Evolutionary conservation across 768 basidiomycete genomes (phyloP).

Genomic region (Lactarius pseudohatsudake): DNA sequence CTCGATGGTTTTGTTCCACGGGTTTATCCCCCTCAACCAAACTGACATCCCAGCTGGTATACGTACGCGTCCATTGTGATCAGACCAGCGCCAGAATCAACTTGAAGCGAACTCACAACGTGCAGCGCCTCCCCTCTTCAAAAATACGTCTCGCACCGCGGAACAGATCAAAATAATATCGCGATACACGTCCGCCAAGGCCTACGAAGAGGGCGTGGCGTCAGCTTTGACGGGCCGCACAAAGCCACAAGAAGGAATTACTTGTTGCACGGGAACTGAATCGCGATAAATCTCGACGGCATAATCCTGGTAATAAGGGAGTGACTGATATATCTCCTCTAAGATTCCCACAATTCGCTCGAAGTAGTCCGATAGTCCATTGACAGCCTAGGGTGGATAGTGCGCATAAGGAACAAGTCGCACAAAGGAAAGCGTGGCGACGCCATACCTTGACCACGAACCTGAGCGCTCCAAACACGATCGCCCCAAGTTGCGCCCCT

Average conservation of each 20-base stretch:
- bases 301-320: conserved; percentile 15
- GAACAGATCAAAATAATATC: conserved; percentile 8
- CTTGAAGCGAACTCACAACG: neutral
- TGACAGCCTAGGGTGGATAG: neutral
- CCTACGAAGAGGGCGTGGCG: neutral
- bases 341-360: conserved; percentile 13
- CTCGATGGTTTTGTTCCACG: conserved; percentile 14
- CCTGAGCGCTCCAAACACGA: conserved; percentile 17
- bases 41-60: neutral
- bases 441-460: conserved; percentile 6
- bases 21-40: neutral
- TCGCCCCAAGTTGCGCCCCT: conserved; percentile 5
- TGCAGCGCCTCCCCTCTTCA: neutral
- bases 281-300: conserved; percentile 9
- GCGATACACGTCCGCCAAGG: conserved; percentile 13
- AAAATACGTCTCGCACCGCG: conserved; percentile 8
- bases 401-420: neutral
- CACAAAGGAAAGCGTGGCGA: neutral
- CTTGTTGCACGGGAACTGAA: conserved; percentile 8
- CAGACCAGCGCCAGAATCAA: neutral
- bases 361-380: conserved; percentile 6
- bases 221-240: neutral
- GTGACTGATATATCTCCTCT: conserved; percentile 12
- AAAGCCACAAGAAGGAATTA: neutral
- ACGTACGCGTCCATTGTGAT: neutral